Base-by-base conservation (phyloP, 352 stramenopile genomes). In the Thalassiosira hispida region DNA sequence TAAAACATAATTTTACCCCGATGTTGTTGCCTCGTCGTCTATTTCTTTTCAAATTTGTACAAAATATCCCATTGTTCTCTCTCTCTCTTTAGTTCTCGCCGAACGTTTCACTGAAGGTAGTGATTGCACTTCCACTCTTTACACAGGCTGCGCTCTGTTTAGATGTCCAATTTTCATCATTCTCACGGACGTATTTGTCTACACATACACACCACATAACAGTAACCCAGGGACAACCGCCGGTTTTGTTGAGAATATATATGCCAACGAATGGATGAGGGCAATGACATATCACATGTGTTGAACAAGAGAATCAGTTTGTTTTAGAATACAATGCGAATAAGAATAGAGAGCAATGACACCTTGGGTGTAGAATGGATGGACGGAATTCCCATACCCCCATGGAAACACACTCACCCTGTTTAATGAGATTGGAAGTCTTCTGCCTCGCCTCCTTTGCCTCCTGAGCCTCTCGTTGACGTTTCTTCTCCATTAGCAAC, bases 101-200 rank as follows among this genome's bases (percentile, higher is more conserved):
- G 65, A 84, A 88, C 57, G 79, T 82, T 29, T 92, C 86, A 12
- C 84, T 68, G 77, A 92, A 91, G 14, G 84, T 90, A 16, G 51
- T 76, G 49, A 92, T 89, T 8, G 69, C 74, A 31, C 29, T 64
- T 51, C 86, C 86, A 27, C 81, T 81, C 60, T 92, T 92, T 16
- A 79, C 82, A 77, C 70, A 85, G 29, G 86, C 86, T 18, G 84
- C 86, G 53, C 60, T 81, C 16, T 87, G 61, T 35, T 74, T 79
- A 5, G 72, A 72, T 33, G 78, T 90, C 86, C 86, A 92, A 51
- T 91, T 92, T n/a, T 74, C 61, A 75, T 92, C 86, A 31, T 84
- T 83, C 65, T 90, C 65, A 20, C 86, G 75, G 0, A 84, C 81
- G 66, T 77, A 79, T 64, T 92, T 92, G 69, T 92, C 86, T 77